Percentiles rank a stretch among this genome's conserved stretches.
Evolutionary conservation across 2,329 filamentous ascomycete species (phyloP).

Genomic region (Malbranchea cinnamomea): DNA sequence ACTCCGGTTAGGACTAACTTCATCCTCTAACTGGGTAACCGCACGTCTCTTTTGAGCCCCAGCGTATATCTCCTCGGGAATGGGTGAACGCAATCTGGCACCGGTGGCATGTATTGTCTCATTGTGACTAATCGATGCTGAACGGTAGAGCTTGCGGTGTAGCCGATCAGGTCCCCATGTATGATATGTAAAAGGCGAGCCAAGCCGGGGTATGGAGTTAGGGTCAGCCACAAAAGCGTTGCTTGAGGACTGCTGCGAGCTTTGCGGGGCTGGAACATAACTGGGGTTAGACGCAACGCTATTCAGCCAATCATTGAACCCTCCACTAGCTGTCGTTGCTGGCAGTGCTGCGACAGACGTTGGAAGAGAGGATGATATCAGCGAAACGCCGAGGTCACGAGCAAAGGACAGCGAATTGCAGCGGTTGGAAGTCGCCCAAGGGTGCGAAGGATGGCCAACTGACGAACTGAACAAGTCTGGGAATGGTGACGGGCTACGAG

Average conservation of each 20-base stretch:
- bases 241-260: too few species aligned
- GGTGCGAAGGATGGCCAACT: too few species aligned
- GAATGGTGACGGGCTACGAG: constrained; percentile 46
- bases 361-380: constrained; percentile 27
- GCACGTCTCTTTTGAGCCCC: constrained; percentile 44
- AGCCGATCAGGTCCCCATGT: constrained; percentile 33
- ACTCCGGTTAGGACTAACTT: constrained; percentile 30
- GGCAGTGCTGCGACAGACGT: constrained; percentile 4
- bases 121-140: constrained; percentile 20
- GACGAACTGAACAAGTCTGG: constrained; percentile 24
- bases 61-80: constrained; percentile 40
- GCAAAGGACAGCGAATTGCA: constrained; percentile 24
- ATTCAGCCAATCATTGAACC: constrained; percentile 19
- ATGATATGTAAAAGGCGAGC: constrained; percentile 35
- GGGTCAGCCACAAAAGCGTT: constrained; percentile 10
- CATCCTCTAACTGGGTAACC: constrained; percentile 38
- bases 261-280: too few species aligned
- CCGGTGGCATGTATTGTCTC: constrained; percentile 32
- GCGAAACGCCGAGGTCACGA: constrained; percentile 30
- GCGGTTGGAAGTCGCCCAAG: too few species aligned
- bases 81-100: constrained; percentile 34
- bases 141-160: constrained; percentile 17
- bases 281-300: constrained; percentile 14
- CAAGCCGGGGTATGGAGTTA: constrained; percentile 27
- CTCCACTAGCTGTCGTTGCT: constrained; percentile 1